Evolutionary conservation across 192 early-diverging fungal genomes (phyloP).

Genomic region (Umbelopsis ramanniana): DNA sequence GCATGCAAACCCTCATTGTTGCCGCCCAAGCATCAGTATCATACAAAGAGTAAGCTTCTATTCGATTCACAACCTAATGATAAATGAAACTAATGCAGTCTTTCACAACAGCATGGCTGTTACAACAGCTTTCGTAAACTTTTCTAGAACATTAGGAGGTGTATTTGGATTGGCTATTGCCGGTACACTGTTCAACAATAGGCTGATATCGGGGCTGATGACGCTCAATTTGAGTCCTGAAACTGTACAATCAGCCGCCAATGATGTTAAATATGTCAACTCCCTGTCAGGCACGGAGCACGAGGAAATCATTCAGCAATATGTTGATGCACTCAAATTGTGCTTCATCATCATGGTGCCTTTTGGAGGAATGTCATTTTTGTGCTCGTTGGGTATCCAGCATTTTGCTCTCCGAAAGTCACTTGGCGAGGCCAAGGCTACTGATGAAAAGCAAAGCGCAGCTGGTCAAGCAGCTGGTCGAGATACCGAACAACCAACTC

Average conservation of each 20-base stretch:
- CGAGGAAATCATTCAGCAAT: neutral
- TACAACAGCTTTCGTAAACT: slow-evolving; percentile 48
- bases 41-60: slow-evolving; percentile 43
- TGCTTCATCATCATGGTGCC: slow-evolving; percentile 9
- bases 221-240: neutral
- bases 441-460: neutral
- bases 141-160: slow-evolving; percentile 48
- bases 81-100: slow-evolving; percentile 15
- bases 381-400: neutral
- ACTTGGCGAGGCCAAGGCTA: neutral
- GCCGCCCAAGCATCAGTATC: slow-evolving; percentile 73
- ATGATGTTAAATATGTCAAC: neutral
- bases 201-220: neutral
- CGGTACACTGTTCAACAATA: slow-evolving; percentile 61
- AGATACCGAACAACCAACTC: neutral
- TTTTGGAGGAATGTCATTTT: neutral
- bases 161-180: slow-evolving; percentile 69
- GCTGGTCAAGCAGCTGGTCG: no score
- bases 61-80: neutral
- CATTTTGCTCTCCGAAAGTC: neutral
- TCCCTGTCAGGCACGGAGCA: neutral
- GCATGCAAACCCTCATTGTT: slow-evolving; percentile 77
- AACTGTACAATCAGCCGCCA: neutral
- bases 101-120: slow-evolving; percentile 21
- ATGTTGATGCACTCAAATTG: neutral